Evolutionary conservation across 805 yeast species (phyloP).

Genomic region (Candida incommunis): DNA sequence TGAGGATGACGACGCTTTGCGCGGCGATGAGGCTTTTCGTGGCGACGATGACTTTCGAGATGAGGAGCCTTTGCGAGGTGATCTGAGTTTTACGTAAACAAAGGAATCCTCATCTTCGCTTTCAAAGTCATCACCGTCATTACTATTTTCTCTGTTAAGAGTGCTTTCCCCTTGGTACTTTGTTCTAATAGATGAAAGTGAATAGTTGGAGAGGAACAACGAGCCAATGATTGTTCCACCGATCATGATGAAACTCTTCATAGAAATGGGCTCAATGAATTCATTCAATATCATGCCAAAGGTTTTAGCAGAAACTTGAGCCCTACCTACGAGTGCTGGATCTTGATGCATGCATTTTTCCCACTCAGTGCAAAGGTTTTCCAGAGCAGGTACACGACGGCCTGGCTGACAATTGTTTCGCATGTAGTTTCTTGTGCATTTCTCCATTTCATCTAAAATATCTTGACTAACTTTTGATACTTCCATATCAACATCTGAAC

Average conservation of each 20-base stretch:
- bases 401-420: slow-evolving; percentile 54
- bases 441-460: slow-evolving; percentile 47
- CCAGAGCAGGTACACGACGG: slow-evolving; percentile 64
- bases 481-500: slow-evolving; percentile 57
- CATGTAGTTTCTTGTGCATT: slow-evolving; percentile 54
- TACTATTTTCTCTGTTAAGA: not conserved
- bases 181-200: not conserved
- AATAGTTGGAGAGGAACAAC: slow-evolving; percentile 15
- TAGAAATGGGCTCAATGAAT: slow-evolving; percentile 54
- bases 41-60: not conserved
- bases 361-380: slow-evolving; percentile 57
- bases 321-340: slow-evolving; percentile 51
- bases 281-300: slow-evolving; percentile 73
- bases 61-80: too few species aligned
- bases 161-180: not conserved
- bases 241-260: slow-evolving; percentile 42
- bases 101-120: not conserved
- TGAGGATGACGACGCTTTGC: not conserved
- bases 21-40: not conserved
- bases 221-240: slow-evolving; percentile 16
- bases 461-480: slow-evolving; percentile 49
- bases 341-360: slow-evolving; percentile 71
- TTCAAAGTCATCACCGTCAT: not conserved
- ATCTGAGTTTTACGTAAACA: not conserved
- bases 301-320: slow-evolving; percentile 65